phyloP scores from a whole-genome alignment of 1,139 yeast species.

The Diutina ranongensis region DNA sequence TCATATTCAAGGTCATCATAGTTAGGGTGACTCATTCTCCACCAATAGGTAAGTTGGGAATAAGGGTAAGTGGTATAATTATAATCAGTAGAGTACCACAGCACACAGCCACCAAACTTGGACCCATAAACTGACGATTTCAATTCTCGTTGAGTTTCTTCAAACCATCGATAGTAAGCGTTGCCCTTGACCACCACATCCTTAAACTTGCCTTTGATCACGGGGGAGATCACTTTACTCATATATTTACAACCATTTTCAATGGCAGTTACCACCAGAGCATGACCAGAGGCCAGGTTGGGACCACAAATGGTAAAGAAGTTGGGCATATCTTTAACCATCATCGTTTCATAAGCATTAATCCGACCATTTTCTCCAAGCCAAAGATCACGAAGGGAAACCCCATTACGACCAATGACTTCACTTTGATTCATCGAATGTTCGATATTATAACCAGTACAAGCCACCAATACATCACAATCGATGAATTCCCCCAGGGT shows the following conservation, averaged over 20 bases:
- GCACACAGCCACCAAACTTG: slow-evolving; percentile 30
- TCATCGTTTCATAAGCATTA: slow-evolving; percentile 15
- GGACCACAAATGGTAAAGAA: slow-evolving; percentile 29
- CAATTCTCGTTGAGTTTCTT: slow-evolving; percentile 18
- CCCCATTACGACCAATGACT: slow-evolving; percentile 20
- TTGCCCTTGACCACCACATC: slow-evolving; percentile 22
- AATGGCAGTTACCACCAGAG: slow-evolving; percentile 31
- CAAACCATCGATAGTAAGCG: slow-evolving; percentile 27
- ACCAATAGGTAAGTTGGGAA: slow-evolving; percentile 25
- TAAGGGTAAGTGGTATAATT: slow-evolving; percentile 30
- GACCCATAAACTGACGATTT: slow-evolving; percentile 26
- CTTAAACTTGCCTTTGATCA: slow-evolving; percentile 20
- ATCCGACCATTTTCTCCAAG: slow-evolving; percentile 15
- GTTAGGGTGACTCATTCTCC: slow-evolving; percentile 8
- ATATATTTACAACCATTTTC: slow-evolving; percentile 25
- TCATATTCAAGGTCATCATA: slow-evolving; percentile 7
- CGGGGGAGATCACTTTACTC: slow-evolving; percentile 16
- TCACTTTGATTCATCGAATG: slow-evolving; percentile 11
- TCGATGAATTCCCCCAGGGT: slow-evolving; percentile 19
- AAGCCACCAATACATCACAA: slow-evolving; percentile 33
- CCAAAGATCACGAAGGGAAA: slow-evolving; percentile 18
- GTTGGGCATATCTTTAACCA: slow-evolving; percentile 27
- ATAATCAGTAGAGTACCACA: slow-evolving; percentile 25
- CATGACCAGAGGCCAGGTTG: slow-evolving; percentile 33
- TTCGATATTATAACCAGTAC: slow-evolving; percentile 25